Evolutionary conservation across 2,329 filamentous ascomycete genomes (phyloP).

Genomic region (Talaromyces sp.): DNA sequence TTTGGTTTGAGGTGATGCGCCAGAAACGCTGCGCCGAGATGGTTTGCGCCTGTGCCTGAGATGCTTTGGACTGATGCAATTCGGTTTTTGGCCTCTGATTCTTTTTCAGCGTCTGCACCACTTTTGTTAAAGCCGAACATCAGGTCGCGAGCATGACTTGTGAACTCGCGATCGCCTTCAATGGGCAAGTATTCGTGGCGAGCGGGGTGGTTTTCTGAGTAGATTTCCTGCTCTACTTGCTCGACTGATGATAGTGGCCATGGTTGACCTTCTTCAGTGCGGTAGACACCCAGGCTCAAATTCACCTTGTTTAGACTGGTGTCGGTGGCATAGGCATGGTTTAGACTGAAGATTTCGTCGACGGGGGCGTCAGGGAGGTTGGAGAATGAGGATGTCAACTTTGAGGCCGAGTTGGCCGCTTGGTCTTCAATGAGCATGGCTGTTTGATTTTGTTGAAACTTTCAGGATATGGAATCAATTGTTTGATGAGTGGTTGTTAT

Average conservation of each 20-base stretch:
- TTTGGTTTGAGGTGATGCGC: conserved; percentile 71
- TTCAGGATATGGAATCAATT: not conserved
- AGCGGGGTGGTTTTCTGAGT: conserved; percentile 76
- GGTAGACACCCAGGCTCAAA: conserved; percentile 83
- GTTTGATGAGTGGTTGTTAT: not conserved
- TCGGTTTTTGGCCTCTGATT: conserved; percentile 34
- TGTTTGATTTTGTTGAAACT: not conserved
- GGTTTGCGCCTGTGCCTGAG: conserved; percentile 91
- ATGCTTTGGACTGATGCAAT: conserved; percentile 81
- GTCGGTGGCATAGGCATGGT: conserved; percentile 77
- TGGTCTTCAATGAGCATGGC: conserved; percentile 13
- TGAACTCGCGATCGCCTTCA: conserved; percentile 77
- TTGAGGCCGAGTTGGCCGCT: not conserved
- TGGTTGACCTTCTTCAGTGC: conserved; percentile 89
- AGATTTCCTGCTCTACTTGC: conserved; percentile 67
- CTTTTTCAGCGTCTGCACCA: conserved; percentile 48
- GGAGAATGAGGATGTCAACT: conserved; percentile 11
- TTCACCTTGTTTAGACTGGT: conserved; percentile 71
- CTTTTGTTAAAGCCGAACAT: conserved; percentile 53
- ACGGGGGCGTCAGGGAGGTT: conserved; percentile 77
- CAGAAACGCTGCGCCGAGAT: conserved; percentile 87
- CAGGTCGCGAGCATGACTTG: conserved; percentile 78
- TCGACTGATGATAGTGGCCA: conserved; percentile 91
- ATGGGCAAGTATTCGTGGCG: conserved; percentile 99
- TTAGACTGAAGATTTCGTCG: conserved; percentile 85